Evolutionary conservation across 1,284 basidiomycete species (phyloP).

Genomic region (Ganoderma lingzhi): DNA sequence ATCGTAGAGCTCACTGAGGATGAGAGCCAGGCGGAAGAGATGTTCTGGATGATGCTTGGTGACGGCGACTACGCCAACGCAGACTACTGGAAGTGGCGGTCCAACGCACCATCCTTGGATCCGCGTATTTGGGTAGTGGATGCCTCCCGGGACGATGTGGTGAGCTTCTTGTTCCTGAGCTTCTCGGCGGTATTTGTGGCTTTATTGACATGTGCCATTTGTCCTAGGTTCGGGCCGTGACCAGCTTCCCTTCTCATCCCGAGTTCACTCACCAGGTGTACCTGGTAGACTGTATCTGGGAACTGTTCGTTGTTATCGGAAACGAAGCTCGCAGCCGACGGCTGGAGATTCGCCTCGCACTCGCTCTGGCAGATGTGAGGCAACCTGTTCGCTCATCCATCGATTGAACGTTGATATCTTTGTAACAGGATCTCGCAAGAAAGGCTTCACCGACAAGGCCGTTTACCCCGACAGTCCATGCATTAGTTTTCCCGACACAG

Average conservation of each 20-base stretch:
- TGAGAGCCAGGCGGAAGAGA: slow-evolving; percentile 69
- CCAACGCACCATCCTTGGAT: slow-evolving; percentile 45
- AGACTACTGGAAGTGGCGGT: slow-evolving; percentile 81
- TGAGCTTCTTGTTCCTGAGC: slow-evolving; percentile 39
- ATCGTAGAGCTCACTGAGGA: slow-evolving; percentile 68
- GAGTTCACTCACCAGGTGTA: slow-evolving; percentile 55
- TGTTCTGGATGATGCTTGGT: slow-evolving; percentile 86
- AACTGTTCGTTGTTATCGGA: slow-evolving; percentile 81
- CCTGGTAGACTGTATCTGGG: slow-evolving; percentile 78
- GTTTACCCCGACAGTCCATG: slow-evolving; percentile 75
- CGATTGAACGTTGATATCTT: not conserved
- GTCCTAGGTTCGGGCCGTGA: slow-evolving; percentile 42
- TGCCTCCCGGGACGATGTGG: slow-evolving; percentile 45
- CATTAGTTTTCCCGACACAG: slow-evolving; percentile 73
- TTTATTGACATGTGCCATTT: slow-evolving; percentile 2
- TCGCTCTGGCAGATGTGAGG: slow-evolving; percentile 63
- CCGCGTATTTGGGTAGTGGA: slow-evolving; percentile 65
- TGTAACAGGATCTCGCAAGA: slow-evolving; percentile 58
- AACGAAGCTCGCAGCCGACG: slow-evolving; percentile 64
- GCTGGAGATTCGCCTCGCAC: slow-evolving; percentile 65
- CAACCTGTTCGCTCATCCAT: slow-evolving; percentile 5
- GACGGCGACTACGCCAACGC: slow-evolving; percentile 76
- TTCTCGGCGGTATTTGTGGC: not conserved
- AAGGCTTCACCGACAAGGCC: slow-evolving; percentile 60
- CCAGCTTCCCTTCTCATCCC: slow-evolving; percentile 37